phyloP scores from a whole-genome alignment of 2,329 filamentous ascomycete species.

The Colletotrichum cereale region DNA sequence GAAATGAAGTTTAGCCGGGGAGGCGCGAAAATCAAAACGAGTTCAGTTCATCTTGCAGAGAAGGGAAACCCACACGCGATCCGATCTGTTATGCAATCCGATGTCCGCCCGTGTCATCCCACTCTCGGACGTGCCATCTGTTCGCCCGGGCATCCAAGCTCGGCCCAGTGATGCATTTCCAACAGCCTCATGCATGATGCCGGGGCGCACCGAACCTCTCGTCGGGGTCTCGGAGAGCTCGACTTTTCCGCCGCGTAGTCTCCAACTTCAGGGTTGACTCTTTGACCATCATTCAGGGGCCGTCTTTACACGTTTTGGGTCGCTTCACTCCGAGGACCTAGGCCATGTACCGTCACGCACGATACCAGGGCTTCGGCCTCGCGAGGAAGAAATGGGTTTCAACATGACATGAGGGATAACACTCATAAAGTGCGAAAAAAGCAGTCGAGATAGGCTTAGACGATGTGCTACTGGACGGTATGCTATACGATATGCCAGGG shows the following conservation, averaged over 20 bases:
- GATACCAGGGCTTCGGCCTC: not conserved
- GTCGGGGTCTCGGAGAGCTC: conserved; percentile 27
- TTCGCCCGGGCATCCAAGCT: conserved; percentile 17
- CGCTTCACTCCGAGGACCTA: not conserved
- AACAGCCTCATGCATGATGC: conserved; percentile 23
- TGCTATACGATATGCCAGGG: conserved; percentile 12
- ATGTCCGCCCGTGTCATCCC: conserved; percentile 20
- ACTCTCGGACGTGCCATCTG: conserved; percentile 18
- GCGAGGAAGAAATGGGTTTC: not conserved
- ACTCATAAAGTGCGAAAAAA: not conserved
- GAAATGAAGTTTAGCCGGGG: not conserved
- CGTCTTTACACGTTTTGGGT: conserved; percentile 13
- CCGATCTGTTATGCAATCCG: not conserved
- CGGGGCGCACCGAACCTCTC: conserved; percentile 7
- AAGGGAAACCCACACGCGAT: not conserved
- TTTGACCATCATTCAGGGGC: conserved; percentile 27
- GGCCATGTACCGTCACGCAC: not conserved
- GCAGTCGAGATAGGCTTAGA: not conserved
- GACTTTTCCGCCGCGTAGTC: conserved; percentile 15
- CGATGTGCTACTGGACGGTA: not conserved
- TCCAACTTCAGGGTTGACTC: conserved; percentile 5
- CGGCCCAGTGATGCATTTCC: not conserved
- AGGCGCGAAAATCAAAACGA: not conserved
- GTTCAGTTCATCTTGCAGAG: not conserved
- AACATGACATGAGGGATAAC: not conserved